These are phyloP conservation scores for Tephrocybe rancida DNA, from an alignment of 768 basidiomycete genomes.

Conservation along the genomic window DNA sequence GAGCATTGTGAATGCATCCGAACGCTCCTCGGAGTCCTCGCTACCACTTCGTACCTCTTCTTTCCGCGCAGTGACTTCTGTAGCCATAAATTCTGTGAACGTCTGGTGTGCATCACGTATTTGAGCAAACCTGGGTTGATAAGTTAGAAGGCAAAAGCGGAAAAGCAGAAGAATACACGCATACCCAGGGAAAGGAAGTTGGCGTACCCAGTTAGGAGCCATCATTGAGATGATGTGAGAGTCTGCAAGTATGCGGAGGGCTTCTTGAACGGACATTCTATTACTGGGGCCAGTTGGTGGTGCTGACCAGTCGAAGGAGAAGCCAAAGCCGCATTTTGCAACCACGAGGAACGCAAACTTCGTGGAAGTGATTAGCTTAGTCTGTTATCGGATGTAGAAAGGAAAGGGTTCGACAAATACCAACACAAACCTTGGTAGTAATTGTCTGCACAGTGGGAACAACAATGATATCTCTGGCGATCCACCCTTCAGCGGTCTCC, in stretches of 20 bases:
- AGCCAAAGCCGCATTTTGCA: slow-evolving; percentile 45
- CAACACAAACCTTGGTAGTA: neutral
- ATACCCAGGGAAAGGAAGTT: slow-evolving; percentile 33
- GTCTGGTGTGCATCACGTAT: slow-evolving; percentile 27
- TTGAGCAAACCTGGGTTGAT: slow-evolving; percentile 23
- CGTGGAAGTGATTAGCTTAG: neutral
- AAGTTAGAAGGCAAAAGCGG: neutral
- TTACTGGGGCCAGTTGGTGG: slow-evolving; percentile 37
- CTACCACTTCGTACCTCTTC: slow-evolving; percentile 19
- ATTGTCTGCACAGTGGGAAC: slow-evolving; percentile 10
- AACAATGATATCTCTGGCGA: slow-evolving; percentile 8
- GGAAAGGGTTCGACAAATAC: no score
- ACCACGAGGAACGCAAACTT: slow-evolving; percentile 46
- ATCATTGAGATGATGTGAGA: slow-evolving; percentile 19
- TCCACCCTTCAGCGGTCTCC: slow-evolving; percentile 28
- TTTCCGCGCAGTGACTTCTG: slow-evolving; percentile 33
- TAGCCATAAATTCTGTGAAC: slow-evolving; percentile 36
- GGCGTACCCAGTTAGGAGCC: slow-evolving; percentile 35
- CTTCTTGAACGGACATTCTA: slow-evolving; percentile 35
- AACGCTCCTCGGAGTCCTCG: slow-evolving; percentile 3
- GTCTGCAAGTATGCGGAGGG: slow-evolving; percentile 32
- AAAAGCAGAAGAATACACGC: neutral
- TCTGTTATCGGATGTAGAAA: neutral
- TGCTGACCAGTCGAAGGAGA: slow-evolving; percentile 37
- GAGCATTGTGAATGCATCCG: slow-evolving; percentile 42